Percentiles rank a stretch among this genome's conserved stretches.
Conservation (phyloP, 768 basidiomycete genomes). For the Tephrocybe sp. region DNA sequence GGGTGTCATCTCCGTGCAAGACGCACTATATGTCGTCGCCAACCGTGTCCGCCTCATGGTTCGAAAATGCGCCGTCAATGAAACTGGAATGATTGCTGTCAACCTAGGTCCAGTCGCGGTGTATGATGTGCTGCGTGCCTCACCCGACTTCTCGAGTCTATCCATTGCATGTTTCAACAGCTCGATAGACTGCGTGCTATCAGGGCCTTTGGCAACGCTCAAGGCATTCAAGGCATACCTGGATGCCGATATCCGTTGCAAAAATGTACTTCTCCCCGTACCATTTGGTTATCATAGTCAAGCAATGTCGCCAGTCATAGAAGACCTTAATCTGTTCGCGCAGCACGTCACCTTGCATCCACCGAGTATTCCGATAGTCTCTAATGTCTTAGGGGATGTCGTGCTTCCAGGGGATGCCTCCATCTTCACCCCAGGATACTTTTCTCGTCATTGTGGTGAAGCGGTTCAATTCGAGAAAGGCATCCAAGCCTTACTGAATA, state of each 20-base stretch:
- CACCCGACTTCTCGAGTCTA: constrained; percentile 32
- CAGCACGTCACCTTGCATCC: constrained; percentile 33
- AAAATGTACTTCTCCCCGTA: constrained; percentile 43
- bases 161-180: constrained; percentile 65
- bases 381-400: constrained; percentile 54
- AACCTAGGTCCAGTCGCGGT: constrained; percentile 33
- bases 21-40: constrained; percentile 57
- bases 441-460: constrained; percentile 54
- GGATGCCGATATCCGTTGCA: constrained; percentile 31
- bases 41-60: constrained; percentile 56
- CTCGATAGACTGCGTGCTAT: constrained; percentile 51
- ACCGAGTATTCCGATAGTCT: constrained; percentile 59
- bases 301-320: constrained; percentile 57
- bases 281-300: constrained; percentile 66
- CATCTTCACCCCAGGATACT: constrained; percentile 50
- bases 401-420: constrained; percentile 48
- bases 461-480: constrained; percentile 57
- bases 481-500: constrained; percentile 36
- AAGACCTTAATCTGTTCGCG: constrained; percentile 43
- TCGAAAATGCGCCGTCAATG: constrained; percentile 36
- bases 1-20: constrained; percentile 51
- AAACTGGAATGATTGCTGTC: constrained; percentile 64
- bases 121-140: constrained; percentile 30
- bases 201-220: constrained; percentile 49
- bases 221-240: constrained; percentile 38